Evolutionary conservation across 2,329 filamentous ascomycete species (phyloP).

Genomic region (Colletotrichum melonis): DNA sequence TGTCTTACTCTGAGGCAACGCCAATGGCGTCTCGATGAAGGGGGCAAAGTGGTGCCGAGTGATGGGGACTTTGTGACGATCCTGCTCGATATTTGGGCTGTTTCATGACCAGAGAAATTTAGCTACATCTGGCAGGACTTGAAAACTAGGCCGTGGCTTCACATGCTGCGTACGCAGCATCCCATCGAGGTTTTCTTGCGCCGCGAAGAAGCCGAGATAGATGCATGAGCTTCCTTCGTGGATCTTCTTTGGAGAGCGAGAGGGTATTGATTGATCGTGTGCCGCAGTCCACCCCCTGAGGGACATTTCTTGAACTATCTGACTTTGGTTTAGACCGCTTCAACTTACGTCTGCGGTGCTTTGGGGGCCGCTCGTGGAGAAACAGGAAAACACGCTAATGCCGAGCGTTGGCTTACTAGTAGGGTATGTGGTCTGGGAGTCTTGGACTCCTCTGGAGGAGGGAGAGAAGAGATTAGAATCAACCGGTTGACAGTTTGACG

Average conservation of each 20-base stretch:
- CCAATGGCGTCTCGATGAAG: too few relatives aligned
- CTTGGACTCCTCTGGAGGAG: neutral
- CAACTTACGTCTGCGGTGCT: neutral
- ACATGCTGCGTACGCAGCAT: neutral
- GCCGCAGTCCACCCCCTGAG: neutral
- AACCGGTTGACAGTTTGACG: neutral
- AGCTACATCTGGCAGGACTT: neutral
- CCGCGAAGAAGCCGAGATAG: neutral
- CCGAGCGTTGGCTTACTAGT: neutral
- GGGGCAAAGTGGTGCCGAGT: too few relatives aligned
- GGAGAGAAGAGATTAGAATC: neutral
- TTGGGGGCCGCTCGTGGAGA: neutral
- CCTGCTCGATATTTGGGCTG: neutral
- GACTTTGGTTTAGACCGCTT: neutral
- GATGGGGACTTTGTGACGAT: neutral
- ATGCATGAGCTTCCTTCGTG: neutral
- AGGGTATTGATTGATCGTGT: neutral
- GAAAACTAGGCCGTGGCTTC: neutral
- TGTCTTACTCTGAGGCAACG: too few relatives aligned
- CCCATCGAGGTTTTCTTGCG: neutral
- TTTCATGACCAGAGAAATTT: neutral
- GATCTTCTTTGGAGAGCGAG: neutral
- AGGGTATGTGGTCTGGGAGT: too few relatives aligned
- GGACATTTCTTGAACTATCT: neutral
- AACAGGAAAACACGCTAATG: neutral